Conservation (phyloP, 805 yeast genomes). For the Pichia paraexigua region DNA sequence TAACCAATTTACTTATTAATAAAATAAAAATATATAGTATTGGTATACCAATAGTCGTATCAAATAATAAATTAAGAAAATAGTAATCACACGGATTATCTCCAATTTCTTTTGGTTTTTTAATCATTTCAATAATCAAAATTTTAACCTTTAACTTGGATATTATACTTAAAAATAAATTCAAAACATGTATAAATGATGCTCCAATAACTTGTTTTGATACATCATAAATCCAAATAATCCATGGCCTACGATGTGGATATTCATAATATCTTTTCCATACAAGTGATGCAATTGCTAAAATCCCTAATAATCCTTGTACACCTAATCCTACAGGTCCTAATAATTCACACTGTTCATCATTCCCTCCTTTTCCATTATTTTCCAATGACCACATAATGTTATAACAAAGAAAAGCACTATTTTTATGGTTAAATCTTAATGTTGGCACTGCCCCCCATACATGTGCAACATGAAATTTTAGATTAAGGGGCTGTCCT, state of each 20-base stretch:
- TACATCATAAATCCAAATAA: slow-evolving; percentile 84
- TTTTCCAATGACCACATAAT: neutral
- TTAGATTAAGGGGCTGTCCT: neutral
- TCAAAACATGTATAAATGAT: slow-evolving; percentile 70
- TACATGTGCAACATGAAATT: no score
- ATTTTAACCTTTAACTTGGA: slow-evolving; percentile 24
- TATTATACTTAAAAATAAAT: slow-evolving; percentile 61
- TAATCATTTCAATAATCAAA: neutral
- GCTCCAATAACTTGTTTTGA: slow-evolving; percentile 88
- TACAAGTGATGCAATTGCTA: slow-evolving; percentile 67
- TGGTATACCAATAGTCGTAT: slow-evolving; percentile 91
- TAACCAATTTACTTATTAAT: neutral
- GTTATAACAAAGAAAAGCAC: neutral
- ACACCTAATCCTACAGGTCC: slow-evolving; percentile 84
- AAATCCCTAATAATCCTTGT: slow-evolving; percentile 67
- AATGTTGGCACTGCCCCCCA: neutral
- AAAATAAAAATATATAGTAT: slow-evolving; percentile 47
- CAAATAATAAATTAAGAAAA: slow-evolving; percentile 78
- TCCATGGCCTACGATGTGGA: slow-evolving; percentile 78
- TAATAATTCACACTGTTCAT: slow-evolving; percentile 45
- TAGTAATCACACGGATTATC: slow-evolving; percentile 89
- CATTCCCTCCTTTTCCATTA: neutral
- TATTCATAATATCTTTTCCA: slow-evolving; percentile 70
- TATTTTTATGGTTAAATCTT: neutral
- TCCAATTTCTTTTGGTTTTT: slow-evolving; percentile 24